phyloP scores from a whole-genome alignment of 371 early-diverging fungal genomes.

The Mortierella sp. region DNA sequence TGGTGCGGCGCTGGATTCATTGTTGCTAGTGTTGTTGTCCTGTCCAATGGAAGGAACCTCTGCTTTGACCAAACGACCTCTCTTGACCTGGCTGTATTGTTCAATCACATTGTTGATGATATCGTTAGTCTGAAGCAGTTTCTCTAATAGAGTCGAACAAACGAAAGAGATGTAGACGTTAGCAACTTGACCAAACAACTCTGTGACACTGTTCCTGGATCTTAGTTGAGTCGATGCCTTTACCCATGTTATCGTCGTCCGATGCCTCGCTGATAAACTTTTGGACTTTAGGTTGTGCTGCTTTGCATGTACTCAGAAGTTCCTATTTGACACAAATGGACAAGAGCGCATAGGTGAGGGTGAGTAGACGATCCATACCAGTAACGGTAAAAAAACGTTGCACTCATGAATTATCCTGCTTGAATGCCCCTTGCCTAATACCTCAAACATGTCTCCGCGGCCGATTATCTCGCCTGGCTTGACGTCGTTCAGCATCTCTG shows the following conservation, averaged over 20 bases:
- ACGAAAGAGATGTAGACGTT: background rate
- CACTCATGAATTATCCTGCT: background rate
- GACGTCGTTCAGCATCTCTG: conserved; percentile 82
- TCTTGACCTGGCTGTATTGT: conserved; percentile 80
- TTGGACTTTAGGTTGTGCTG: conserved; percentile 80
- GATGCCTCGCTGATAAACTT: conserved; percentile 76
- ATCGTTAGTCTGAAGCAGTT: conserved; percentile 83
- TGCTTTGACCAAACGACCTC: conserved; percentile 68
- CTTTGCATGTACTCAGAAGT: conserved; percentile 65
- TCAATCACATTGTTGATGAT: conserved; percentile 85
- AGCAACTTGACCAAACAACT: background rate
- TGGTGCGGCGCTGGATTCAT: conserved; percentile 25
- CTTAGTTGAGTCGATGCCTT: too few species aligned
- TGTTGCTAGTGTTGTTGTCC: conserved; percentile 34
- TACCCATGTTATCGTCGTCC: conserved; percentile 77
- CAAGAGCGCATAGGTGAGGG: background rate
- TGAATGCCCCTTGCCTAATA: conserved; percentile 24
- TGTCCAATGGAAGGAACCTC: conserved; percentile 36
- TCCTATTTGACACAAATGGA: conserved; percentile 55
- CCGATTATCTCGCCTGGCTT: conserved; percentile 77
- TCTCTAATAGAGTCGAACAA: conserved; percentile 9
- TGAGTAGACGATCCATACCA: background rate
- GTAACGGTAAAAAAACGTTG: conserved; percentile 13
- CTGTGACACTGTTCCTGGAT: background rate
- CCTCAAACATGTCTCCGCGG: conserved; percentile 70